Evolutionary conservation across 2,329 filamentous ascomycete species (phyloP).

Genomic region (Pseudofabraea citricarpa): DNA sequence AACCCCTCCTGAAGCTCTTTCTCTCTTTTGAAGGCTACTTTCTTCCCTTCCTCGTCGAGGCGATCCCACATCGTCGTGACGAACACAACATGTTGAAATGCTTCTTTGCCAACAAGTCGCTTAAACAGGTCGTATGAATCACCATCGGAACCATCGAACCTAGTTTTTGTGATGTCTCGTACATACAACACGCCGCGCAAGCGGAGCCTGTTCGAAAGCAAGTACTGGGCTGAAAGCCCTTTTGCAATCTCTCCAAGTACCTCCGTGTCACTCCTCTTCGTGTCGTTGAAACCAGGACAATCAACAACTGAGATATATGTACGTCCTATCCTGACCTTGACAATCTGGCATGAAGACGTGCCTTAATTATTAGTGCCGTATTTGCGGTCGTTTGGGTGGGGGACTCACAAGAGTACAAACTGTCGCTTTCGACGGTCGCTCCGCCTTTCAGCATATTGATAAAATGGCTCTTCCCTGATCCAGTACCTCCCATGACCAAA

Average conservation of each 20-base stretch:
- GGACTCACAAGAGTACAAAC: constrained; percentile 3
- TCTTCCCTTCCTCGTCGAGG: neutral
- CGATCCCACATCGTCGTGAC: constrained; percentile 39
- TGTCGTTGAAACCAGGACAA: too few species aligned
- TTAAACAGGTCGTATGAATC: constrained; percentile 35
- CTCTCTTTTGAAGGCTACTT: constrained; percentile 25
- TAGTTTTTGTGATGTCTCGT: constrained; percentile 37
- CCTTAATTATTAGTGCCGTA: neutral
- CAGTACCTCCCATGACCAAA: constrained; percentile 8
- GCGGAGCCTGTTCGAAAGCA: constrained; percentile 11
- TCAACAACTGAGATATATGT: constrained; percentile 5
- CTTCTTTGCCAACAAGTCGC: constrained; percentile 36
- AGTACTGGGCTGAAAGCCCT: neutral
- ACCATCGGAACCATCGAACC: constrained; percentile 32
- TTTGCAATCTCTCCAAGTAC: constrained; percentile 32
- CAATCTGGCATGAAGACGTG: constrained; percentile 4
- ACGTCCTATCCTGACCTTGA: constrained; percentile 4
- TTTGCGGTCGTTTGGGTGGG: neutral
- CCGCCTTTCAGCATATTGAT: constrained; percentile 4
- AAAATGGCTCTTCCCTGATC: constrained; percentile 9
- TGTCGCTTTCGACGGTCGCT: neutral
- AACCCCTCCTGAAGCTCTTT: constrained; percentile 19
- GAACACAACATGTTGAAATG: constrained; percentile 35
- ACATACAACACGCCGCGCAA: constrained; percentile 40
- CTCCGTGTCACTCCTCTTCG: too few species aligned